A percentile compares a stretch with the other conserved stretches of the same genome.
Conservation (phyloP, 2,329 filamentous ascomycete species). For the Fusarium nisikadoi region DNA sequence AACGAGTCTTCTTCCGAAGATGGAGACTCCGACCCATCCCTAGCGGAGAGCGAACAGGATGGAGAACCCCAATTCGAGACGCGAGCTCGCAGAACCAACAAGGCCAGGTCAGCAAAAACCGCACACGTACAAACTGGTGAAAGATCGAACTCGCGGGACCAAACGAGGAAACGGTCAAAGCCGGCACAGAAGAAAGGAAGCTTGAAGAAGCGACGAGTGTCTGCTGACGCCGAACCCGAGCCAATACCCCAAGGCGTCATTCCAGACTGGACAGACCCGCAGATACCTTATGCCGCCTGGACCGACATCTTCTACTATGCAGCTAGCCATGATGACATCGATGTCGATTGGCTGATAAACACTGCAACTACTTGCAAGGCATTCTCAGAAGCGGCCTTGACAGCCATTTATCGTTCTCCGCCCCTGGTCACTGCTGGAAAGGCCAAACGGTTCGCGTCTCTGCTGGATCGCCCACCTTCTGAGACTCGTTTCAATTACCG, state of each 20-base stretch:
- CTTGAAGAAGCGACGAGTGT: constrained; percentile 36
- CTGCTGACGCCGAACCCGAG: constrained; percentile 10
- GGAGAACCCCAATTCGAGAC: constrained; percentile 5
- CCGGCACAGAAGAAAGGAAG: constrained; percentile 10
- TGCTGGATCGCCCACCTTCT: constrained; percentile 65
- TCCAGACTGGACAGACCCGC: constrained; percentile 65
- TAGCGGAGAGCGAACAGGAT: constrained; percentile 24
- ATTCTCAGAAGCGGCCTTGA: constrained; percentile 78
- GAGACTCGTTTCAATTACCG: constrained; percentile 70
- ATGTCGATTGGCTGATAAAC: constrained; percentile 72
- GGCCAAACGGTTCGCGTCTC: constrained; percentile 57
- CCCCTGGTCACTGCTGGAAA: constrained; percentile 64
- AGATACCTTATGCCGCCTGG: constrained; percentile 74
- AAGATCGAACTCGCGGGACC: constrained; percentile 16
- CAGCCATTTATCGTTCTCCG: constrained; percentile 76
- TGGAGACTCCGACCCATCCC: constrained; percentile 23
- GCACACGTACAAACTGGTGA: neutral
- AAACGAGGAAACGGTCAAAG: constrained; percentile 32
- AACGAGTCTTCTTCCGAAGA: constrained; percentile 25
- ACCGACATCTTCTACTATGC: constrained; percentile 76
- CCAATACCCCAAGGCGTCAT: constrained; percentile 47
- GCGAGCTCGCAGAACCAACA: constrained; percentile 8
- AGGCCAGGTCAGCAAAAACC: neutral
- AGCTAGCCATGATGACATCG: constrained; percentile 60
- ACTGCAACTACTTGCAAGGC: constrained; percentile 69